A percentile compares a stretch with the other conserved stretches of the same genome.
Conservation (phyloP, 768 basidiomycete species). For the Tulasnella sp. region DNA sequence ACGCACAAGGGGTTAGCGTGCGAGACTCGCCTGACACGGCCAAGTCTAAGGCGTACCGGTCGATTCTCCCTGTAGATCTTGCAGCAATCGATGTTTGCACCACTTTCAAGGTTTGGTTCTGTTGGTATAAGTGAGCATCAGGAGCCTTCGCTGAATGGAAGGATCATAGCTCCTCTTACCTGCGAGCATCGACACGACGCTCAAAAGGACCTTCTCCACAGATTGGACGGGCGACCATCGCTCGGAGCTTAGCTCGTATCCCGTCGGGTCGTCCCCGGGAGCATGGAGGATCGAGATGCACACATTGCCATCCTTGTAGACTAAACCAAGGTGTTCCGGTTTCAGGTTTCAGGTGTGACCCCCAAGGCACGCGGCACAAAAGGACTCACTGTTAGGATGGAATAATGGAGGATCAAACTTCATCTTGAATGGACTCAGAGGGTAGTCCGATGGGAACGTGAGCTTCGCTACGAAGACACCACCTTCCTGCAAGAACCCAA, state of each 20-base stretch:
- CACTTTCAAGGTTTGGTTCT: conserved; percentile 97
- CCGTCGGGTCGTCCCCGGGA: conserved; percentile 81
- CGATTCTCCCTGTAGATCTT: conserved; percentile 92
- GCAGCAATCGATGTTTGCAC: conserved; percentile 96
- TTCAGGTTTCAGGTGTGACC: background rate
- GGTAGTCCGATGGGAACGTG: conserved; percentile 91
- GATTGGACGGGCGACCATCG: conserved; percentile 99
- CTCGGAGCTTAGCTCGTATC: conserved; percentile 94
- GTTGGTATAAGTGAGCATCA: conserved; percentile 7
- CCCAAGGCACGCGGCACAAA: background rate
- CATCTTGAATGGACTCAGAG: conserved; percentile 99
- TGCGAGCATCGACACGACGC: conserved; percentile 96
- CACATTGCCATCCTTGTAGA: conserved; percentile 93
- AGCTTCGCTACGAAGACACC: conserved; percentile 91
- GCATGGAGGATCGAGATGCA: conserved; percentile 98
- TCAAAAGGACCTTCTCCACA: conserved; percentile 93
- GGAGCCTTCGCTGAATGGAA: background rate
- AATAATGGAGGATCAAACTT: conserved; percentile 95
- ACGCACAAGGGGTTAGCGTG: background rate
- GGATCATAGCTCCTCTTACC: conserved; percentile 47
- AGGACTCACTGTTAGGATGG: conserved; percentile 87
- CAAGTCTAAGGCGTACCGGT: conserved; percentile 39
- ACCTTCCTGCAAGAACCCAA: conserved; percentile 65
- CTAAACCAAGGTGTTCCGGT: conserved; percentile 43
- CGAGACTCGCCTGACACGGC: background rate